Evolutionary conservation across 2,329 filamentous ascomycete species (phyloP).

Genomic region (Alternaria sp.): DNA sequence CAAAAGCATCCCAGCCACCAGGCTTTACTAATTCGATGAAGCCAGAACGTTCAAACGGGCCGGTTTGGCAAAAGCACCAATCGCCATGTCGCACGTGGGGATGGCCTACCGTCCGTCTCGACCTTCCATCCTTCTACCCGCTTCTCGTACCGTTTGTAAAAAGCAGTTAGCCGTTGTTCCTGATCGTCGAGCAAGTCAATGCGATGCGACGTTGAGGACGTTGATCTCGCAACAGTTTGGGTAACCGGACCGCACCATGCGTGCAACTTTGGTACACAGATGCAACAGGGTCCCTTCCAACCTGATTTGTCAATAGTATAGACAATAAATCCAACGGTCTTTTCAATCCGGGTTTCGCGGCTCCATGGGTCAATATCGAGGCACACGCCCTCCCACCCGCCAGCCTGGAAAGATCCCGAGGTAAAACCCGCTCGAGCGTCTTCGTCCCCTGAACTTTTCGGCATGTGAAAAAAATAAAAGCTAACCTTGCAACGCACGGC

Average conservation of each 20-base stretch:
- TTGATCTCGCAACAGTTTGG: not conserved
- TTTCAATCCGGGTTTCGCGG: conserved; percentile 6
- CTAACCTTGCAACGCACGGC: conserved; percentile 1
- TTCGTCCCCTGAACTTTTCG: not conserved
- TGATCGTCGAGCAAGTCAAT: not conserved
- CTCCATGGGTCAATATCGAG: conserved; percentile 11
- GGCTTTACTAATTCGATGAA: conserved; percentile 6
- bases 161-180: conserved; percentile 1
- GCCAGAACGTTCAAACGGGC: conserved; percentile 4
- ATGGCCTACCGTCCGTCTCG: not conserved
- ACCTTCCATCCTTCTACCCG: conserved; percentile 3
- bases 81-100: conserved; percentile 10
- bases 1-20: conserved; percentile 6
- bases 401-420: conserved; percentile 22
- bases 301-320: not conserved
- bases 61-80: conserved; percentile 7
- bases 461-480: conserved; percentile 10
- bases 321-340: not conserved
- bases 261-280: not conserved
- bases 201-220: conserved; percentile 2
- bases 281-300: not conserved
- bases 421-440: conserved; percentile 9
- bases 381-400: not conserved
- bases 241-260: conserved; percentile 1
- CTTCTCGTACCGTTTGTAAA: conserved; percentile 1